These are phyloP conservation scores for Clavariopsis aquatica DNA, from an alignment of 495 filamentous ascomycete genomes.

Conservation along the genomic window DNA sequence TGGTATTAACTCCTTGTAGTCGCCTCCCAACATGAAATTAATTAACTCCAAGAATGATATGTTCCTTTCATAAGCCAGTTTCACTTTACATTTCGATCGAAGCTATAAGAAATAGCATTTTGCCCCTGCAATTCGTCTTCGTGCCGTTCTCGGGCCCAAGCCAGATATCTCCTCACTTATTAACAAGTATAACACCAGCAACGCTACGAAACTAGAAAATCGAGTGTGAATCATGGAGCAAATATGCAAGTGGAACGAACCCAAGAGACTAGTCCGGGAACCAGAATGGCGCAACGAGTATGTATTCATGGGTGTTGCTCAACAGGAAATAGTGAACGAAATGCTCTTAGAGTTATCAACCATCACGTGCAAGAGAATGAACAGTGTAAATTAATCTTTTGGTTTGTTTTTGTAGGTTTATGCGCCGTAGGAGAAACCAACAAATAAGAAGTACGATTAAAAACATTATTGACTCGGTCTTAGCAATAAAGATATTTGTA, in stretches of 20 bases:
- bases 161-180: conserved; percentile 62
- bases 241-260: conserved; percentile 64
- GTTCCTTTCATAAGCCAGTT: conserved; percentile 43
- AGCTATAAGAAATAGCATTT: conserved; percentile 57
- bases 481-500: too few species aligned
- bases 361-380: too few species aligned
- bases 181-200: conserved; percentile 53
- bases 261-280: conserved; percentile 69
- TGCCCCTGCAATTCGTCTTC: conserved; percentile 57
- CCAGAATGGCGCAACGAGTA: conserved; percentile 59
- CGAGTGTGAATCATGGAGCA: conserved; percentile 55
- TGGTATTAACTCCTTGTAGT: conserved; percentile 53
- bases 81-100: conserved; percentile 51
- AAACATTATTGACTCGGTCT: too few species aligned
- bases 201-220: conserved; percentile 56
- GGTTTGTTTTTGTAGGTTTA: too few species aligned
- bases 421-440: too few species aligned
- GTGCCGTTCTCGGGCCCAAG: conserved; percentile 57
- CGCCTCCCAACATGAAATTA: conserved; percentile 53
- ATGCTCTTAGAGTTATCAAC: conserved; percentile 61
- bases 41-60: conserved; percentile 50
- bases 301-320: conserved; percentile 59
- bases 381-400: too few species aligned
- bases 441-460: too few species aligned
- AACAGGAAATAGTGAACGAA: conserved; percentile 59